Evolutionary conservation across 1,139 yeast genomes (phyloP).

Genomic region (Keqinozyma sinolaborantium): DNA sequence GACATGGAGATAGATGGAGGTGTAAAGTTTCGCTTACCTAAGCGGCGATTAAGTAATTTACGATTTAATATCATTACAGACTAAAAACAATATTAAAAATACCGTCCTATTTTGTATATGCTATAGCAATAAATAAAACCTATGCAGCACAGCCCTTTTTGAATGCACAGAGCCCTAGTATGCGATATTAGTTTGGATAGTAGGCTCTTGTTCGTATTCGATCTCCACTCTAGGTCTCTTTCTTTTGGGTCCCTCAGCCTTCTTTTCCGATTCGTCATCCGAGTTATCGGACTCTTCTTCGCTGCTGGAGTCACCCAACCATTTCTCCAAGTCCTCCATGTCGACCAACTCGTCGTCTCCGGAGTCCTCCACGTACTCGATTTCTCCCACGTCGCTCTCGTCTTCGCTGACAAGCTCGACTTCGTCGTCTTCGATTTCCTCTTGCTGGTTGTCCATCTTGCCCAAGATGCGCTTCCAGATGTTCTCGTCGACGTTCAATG

Average conservation of each 20-base stretch:
- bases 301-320: slow-evolving; percentile 72
- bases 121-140: no score
- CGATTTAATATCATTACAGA: no score
- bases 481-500: slow-evolving; percentile 91
- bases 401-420: slow-evolving; percentile 57
- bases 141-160: no score
- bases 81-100: no score
- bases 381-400: slow-evolving; percentile 71
- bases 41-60: no score
- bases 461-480: slow-evolving; percentile 94
- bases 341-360: slow-evolving; percentile 89
- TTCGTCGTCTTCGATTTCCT: slow-evolving; percentile 61
- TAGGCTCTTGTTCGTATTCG: slow-evolving; percentile 71
- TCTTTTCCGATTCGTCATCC: slow-evolving; percentile 31
- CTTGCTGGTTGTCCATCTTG: slow-evolving; percentile 55
- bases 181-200: slow-evolving; percentile 14
- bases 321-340: slow-evolving; percentile 84
- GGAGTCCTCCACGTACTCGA: slow-evolving; percentile 82
- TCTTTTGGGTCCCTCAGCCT: slow-evolving; percentile 39
- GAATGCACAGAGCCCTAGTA: slow-evolving; percentile 8
- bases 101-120: no score
- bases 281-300: slow-evolving; percentile 32
- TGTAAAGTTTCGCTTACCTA: no score
- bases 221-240: slow-evolving; percentile 79
- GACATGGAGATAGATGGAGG: no score